Evolutionary conservation across 306 rosid genomes (phyloP), one percentile per base, ranked within the genome.

Genomic region (Vigna unguiculata): DNA sequence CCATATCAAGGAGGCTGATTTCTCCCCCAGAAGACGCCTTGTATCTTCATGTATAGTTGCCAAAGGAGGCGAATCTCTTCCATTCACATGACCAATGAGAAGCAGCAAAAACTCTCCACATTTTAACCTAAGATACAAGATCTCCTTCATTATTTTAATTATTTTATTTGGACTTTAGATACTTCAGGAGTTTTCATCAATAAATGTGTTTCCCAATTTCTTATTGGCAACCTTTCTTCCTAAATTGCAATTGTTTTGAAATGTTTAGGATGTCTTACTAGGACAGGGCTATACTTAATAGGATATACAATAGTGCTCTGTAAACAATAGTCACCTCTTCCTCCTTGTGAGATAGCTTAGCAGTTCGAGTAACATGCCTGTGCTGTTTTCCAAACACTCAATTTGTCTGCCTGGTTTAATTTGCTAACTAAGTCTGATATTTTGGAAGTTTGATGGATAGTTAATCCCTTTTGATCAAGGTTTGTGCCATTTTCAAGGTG

Each of bases 1-100:
- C 98, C 98, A 95, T 80, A 95, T 95, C 87, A 95, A 86, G 73
- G 97, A 95, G 73, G 98, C 97, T 45, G 96, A 92, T 84, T 86
- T 95, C 88, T 92, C 98, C 28, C 98, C 98, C 9, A 92, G 85
- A 66, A 92, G 93, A 75, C 87, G 88, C 85, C 93, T 88, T 52
- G 90, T 82, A 76, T 95, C 97, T 65, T 92, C 97, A 16, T 92
- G 93, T 86, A 95, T 83, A 66, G 90, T 84, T 61, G 97, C 95
- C 82, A 95, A 69, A 8, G 98, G 97, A 45, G 97, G 83, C 73
- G 72, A 43, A 65, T 89, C 97, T 75, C 87, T 86, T 72, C 96
- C 91, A 75, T 90, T 90, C 43, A 95, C 97, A 82, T 92, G 98
- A 75, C 97, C 98, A 52, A 95, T 87, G 17, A 92, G 93, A 11